These are phyloP conservation scores for Amanita pallidorosea DNA, from an alignment of 768 basidiomycete genomes.

Conservation along the genomic window DNA sequence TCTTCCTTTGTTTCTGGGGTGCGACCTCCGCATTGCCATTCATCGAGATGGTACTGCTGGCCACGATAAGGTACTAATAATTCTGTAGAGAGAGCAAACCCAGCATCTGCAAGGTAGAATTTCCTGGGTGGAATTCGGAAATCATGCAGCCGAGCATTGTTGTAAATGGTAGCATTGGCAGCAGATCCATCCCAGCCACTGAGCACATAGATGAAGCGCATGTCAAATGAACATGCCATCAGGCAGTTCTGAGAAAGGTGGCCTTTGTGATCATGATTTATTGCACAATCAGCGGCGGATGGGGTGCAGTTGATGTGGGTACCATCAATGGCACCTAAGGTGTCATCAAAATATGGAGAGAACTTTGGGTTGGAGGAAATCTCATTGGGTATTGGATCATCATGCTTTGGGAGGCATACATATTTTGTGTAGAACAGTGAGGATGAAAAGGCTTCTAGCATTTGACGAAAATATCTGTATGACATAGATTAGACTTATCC, in stretches of 20 bases:
- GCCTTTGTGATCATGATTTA: background rate
- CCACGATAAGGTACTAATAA: slow-evolving; percentile 26
- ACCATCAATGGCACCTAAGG: slow-evolving; percentile 23
- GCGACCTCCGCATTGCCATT: background rate
- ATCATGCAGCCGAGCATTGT: slow-evolving; percentile 15
- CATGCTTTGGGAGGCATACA: background rate
- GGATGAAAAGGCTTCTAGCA: background rate
- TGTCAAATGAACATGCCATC: slow-evolving; percentile 20
- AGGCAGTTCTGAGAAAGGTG: slow-evolving; percentile 25
- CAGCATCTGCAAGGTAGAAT: slow-evolving; percentile 26
- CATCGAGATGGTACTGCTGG: background rate
- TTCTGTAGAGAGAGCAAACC: slow-evolving; percentile 19
- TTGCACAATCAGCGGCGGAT: slow-evolving; percentile 6
- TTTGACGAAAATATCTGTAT: background rate
- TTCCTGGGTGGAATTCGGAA: slow-evolving; percentile 20
- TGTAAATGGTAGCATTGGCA: slow-evolving; percentile 22
- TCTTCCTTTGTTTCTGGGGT: slow-evolving; percentile 12
- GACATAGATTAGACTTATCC: background rate
- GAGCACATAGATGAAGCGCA: slow-evolving; percentile 25
- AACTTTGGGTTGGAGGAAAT: slow-evolving; percentile 21
- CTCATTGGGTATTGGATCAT: slow-evolving; percentile 10
- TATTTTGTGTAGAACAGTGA: background rate
- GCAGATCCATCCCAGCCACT: slow-evolving; percentile 30
- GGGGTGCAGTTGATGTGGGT: slow-evolving; percentile 17
- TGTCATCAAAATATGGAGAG: slow-evolving; percentile 21